Conservation (phyloP, 1,284 basidiomycete species). For the Phlebopus sp. region DNA sequence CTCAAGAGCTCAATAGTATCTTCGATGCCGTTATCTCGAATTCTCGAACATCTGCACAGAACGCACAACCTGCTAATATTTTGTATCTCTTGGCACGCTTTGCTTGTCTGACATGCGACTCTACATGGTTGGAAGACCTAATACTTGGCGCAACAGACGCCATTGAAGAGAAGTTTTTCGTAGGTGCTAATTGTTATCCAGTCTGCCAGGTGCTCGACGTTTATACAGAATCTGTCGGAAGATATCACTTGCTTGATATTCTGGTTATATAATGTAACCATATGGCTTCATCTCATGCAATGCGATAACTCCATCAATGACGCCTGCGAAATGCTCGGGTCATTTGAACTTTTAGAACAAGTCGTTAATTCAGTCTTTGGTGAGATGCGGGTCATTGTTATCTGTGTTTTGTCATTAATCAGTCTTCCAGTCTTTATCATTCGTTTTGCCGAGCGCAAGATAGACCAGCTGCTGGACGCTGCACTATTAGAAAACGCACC, state of each 20-base stretch:
- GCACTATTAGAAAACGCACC: constrained; percentile 85
- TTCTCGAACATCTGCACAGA: constrained; percentile 61
- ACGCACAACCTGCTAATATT: constrained; percentile 79
- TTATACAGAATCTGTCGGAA: constrained; percentile 68
- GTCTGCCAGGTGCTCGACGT: constrained; percentile 9
- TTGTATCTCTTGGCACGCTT: constrained; percentile 86
- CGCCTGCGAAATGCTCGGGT: constrained; percentile 76
- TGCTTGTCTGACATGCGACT: constrained; percentile 81
- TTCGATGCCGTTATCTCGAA: constrained; percentile 80
- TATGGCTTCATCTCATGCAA: constrained; percentile 88
- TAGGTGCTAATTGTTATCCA: constrained; percentile 41
- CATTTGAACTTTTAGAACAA: constrained; percentile 80
- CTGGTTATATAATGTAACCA: constrained; percentile 91
- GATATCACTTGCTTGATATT: constrained; percentile 87
- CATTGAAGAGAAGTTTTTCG: constrained; percentile 91
- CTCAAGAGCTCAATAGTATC: constrained; percentile 70
- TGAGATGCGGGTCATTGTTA: constrained; percentile 34
- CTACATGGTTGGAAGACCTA: constrained; percentile 89
- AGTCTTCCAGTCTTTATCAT: constrained; percentile 82
- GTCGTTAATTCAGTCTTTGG: constrained; percentile 94
- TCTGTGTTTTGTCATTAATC: constrained; percentile 9
- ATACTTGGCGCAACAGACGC: constrained; percentile 87
- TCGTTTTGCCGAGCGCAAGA: constrained; percentile 84
- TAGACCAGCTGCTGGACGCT: constrained; percentile 83
- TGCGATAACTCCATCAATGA: constrained; percentile 76